Percentiles rank a stretch among this genome's conserved stretches.
Evolutionary conservation across 768 basidiomycete genomes (phyloP).

Genomic region (Trametes gibbosa): DNA sequence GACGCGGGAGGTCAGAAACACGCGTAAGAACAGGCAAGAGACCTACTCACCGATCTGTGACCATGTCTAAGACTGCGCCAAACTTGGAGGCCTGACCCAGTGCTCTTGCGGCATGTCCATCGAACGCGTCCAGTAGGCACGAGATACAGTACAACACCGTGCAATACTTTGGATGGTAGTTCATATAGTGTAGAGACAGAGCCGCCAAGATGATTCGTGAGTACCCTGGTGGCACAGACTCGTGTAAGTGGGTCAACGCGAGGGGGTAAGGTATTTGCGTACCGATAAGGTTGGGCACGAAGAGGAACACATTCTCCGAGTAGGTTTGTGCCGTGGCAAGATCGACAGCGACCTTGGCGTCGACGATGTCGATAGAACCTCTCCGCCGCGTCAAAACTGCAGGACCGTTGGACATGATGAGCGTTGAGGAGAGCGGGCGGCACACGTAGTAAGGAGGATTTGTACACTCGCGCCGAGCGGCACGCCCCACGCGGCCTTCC

Average conservation of each 20-base stretch:
- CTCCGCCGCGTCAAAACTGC: slow-evolving; percentile 37
- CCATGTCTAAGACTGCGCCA: slow-evolving; percentile 98
- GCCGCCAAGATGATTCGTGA: slow-evolving; percentile 88
- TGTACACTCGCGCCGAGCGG: slow-evolving; percentile 14
- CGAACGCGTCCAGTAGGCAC: slow-evolving; percentile 91
- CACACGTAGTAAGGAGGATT: slow-evolving; percentile 19
- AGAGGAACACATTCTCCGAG: slow-evolving; percentile 96
- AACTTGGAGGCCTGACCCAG: slow-evolving; percentile 93
- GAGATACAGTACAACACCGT: slow-evolving; percentile 88
- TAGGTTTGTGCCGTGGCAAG: slow-evolving; percentile 83
- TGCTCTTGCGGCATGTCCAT: slow-evolving; percentile 87
- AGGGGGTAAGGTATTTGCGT: slow-evolving; percentile 27
- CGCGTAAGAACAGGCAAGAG: background rate
- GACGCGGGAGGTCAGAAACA: background rate
- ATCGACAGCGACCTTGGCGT: slow-evolving; percentile 84
- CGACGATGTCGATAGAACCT: slow-evolving; percentile 65
- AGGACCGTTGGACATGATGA: slow-evolving; percentile 20
- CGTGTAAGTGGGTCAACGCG: slow-evolving; percentile 1
- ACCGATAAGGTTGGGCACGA: slow-evolving; percentile 97
- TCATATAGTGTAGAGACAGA: slow-evolving; percentile 89
- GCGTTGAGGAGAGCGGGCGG: slow-evolving; percentile 7
- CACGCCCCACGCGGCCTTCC: slow-evolving; percentile 1
- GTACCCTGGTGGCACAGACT: slow-evolving; percentile 58
- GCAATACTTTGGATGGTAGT: slow-evolving; percentile 89
- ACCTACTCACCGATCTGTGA: slow-evolving; percentile 83